Base-by-base conservation (phyloP, 2,329 filamentous ascomycete species). In the Amesomyces nigricolor region DNA sequence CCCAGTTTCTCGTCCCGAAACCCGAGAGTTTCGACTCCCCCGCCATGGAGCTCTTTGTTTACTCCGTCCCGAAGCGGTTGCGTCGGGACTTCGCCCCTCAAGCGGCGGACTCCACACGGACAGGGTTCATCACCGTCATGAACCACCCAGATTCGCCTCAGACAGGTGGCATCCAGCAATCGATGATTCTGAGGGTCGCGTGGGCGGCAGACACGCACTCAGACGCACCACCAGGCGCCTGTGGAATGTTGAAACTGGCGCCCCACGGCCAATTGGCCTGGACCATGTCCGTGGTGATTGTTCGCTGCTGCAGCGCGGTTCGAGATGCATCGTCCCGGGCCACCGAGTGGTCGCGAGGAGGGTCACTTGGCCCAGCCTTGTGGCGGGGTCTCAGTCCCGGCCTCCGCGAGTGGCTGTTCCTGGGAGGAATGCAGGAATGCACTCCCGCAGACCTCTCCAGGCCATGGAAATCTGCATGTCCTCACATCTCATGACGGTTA, bases 321-420 rank as follows among this genome's bases (percentile, higher is more conserved):
- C 54, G 54, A 60, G 55, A 39, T 63, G 62, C 61, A 64, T 63
- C 58, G 62, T 56, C 60, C 49, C 52, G 48, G 58, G 58, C 60
- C 58, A 61, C 54, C 56, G 52, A 56, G 44, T 47, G 54, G n/a
- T n/a, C n/a, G n/a, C n/a, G n/a, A n/a, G n/a, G n/a, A n/a, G n/a
- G n/a, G n/a, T n/a, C n/a, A n/a, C n/a, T n/a, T n/a, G n/a, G n/a
- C n/a, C n/a, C 59, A 63, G 63, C 62, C 61, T 62, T 62, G 61
- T 60, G 62, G 62, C 53, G 57, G 61, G 56, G 61, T 58, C 13
- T 50, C 37, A 29, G 43, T n/a, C 10, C 51, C 22, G 26, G 19
- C 38, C 43, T 4, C 44, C 26, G 30, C 22, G 50, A 52, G 30
- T 52, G 50, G 50, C 30, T 52, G 43, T n/a, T 29, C 32, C 46